Base-by-base conservation (phyloP, 2,329 filamentous ascomycete species). In the Clonostachys rhizophaga region DNA sequence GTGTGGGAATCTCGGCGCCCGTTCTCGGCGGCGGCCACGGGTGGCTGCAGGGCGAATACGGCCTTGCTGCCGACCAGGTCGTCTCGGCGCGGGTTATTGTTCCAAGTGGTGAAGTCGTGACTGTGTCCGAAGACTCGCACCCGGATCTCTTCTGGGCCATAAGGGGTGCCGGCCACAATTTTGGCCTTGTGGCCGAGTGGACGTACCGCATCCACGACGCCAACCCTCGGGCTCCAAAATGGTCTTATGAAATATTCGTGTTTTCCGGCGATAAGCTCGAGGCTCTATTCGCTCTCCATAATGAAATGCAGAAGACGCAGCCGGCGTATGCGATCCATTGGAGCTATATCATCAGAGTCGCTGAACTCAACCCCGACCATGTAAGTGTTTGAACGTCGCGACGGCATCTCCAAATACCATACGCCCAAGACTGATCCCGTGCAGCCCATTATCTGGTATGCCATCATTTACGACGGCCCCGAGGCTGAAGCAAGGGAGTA, bases 1-100 rank as follows among this genome's bases (percentile, higher is more conserved):
- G 44, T 78, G 76, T 52, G 71, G 70, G 75, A 45, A 55, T 66
- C 24, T 74, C 58, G 75, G 74, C 50, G 0, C 72, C 73, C 0
- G 73, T 62, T 1, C 68, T 81, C 1, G 77, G 78, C 7, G 79
- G 78, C 45, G 77, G 79, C 7, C 70, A 76, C 55, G 75, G 76
- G 34, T 65, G 65, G 58, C 66, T 75, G 8, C 70, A 77, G 53
- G 74, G 76, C 2, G 64, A 65, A 34, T 61, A 78, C 47, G 77
- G 78, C 1, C 64, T 80, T 3, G 58, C 74, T 4, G 58, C 69
- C 0, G 78, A 82, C 51, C 69, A 80, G 45, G 66, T 79, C 39
- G 49, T 75, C 13, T 71, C 69, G 0, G 58, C 74, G 58, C 67
- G 71, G 14, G 51, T 80, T 1, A 74, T 79, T 1, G 63, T 77